Evolutionary conservation across 2,329 filamentous ascomycete genomes (phyloP).

Genomic region (Fusarium phyllophilum): DNA sequence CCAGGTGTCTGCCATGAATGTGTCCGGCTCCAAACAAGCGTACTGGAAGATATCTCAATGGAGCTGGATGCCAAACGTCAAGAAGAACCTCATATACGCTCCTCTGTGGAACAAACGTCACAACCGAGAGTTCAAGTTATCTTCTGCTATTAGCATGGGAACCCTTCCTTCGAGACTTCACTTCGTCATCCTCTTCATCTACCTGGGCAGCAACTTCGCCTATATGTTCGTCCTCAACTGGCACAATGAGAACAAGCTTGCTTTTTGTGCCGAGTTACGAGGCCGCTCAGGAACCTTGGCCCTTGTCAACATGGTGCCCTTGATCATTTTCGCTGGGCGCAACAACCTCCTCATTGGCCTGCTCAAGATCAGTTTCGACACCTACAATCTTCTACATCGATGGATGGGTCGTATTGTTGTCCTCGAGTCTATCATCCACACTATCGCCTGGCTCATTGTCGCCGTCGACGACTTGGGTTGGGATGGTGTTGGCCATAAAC

Average conservation of each 20-base stretch:
- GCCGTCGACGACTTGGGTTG: constrained; percentile 73
- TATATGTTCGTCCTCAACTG: constrained; percentile 73
- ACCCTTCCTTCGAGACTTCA: constrained; percentile 74
- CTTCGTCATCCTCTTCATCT: constrained; percentile 64
- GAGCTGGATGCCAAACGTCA: constrained; percentile 69
- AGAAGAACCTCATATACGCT: constrained; percentile 69
- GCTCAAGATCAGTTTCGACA: constrained; percentile 91
- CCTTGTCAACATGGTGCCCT: constrained; percentile 89
- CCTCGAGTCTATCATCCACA: constrained; percentile 74
- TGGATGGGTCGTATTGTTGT: constrained; percentile 84
- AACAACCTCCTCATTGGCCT: constrained; percentile 91
- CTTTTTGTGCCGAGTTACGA: constrained; percentile 82
- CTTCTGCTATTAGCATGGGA: constrained; percentile 67
- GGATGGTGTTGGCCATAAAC: constrained; percentile 63
- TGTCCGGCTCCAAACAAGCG: constrained; percentile 60
- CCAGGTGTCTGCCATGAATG: constrained; percentile 68
- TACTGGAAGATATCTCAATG: constrained; percentile 70
- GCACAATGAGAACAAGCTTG: constrained; percentile 64
- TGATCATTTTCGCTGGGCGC: constrained; percentile 87
- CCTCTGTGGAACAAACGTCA: constrained; percentile 73
- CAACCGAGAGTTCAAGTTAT: constrained; percentile 73
- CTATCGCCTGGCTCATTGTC: constrained; percentile 78
- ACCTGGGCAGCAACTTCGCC: constrained; percentile 68
- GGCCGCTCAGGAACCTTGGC: constrained; percentile 87
- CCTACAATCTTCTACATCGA: constrained; percentile 80